Evolutionary conservation across 2,329 filamentous ascomycete genomes (phyloP).

Genomic region (Corinectria fuckeliana): DNA sequence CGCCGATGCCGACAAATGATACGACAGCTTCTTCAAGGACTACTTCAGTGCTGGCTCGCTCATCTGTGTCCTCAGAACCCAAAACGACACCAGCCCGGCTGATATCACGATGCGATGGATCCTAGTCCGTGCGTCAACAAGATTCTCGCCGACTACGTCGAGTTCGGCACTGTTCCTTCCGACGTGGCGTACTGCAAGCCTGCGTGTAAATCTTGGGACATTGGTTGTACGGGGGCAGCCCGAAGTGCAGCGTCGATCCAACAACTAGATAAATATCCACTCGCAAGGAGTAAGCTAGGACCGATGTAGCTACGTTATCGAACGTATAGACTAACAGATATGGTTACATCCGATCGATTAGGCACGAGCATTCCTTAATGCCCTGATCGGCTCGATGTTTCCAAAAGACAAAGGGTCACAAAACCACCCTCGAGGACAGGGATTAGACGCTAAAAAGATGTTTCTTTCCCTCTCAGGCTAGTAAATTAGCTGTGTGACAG

Average conservation of each 20-base stretch:
- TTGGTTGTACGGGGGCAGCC: not conserved
- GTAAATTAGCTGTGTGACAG: too few species aligned
- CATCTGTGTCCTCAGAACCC: slow-evolving; percentile 39
- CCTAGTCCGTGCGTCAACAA: not conserved
- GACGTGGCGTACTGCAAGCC: not conserved
- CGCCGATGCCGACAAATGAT: slow-evolving; percentile 45
- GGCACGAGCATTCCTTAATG: too few species aligned
- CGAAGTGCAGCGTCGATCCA: not conserved
- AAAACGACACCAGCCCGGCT: slow-evolving; percentile 33
- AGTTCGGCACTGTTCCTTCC: not conserved
- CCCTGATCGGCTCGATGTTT: too few species aligned
- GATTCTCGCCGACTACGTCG: not conserved
- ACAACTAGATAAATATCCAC: too few species aligned
- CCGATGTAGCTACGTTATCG: too few species aligned
- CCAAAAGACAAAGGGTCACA: too few species aligned
- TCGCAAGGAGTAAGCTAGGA: too few species aligned
- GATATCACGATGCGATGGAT: slow-evolving; percentile 41
- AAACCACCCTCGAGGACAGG: too few species aligned
- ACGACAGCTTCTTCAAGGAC: slow-evolving; percentile 43
- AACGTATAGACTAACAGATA: too few species aligned
- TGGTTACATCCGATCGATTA: too few species aligned
- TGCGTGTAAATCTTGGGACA: not conserved
- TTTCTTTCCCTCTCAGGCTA: too few species aligned
- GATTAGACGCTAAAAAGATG: too few species aligned
- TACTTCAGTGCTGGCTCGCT: slow-evolving; percentile 42